A percentile compares a stretch with the other conserved stretches of the same genome.
Evolutionary conservation across 768 basidiomycete genomes (phyloP).

Genomic region (Russula virescens): DNA sequence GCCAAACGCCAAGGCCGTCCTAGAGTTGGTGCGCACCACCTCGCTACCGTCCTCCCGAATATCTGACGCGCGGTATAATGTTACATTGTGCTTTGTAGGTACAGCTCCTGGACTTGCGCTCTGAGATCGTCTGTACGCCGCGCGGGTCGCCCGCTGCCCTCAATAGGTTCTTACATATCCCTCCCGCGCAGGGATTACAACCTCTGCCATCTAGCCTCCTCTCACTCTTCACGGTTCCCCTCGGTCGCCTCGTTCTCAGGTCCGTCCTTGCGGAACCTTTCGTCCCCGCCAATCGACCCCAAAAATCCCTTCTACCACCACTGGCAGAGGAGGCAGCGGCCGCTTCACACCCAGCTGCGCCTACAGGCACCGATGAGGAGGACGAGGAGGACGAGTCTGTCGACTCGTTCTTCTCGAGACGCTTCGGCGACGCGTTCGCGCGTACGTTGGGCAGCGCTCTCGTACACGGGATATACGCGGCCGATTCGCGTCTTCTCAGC

Average conservation of each 20-base stretch:
- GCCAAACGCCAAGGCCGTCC: conserved; percentile 63
- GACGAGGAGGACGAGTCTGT: conserved; percentile 65
- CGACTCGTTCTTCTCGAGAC: conserved; percentile 65
- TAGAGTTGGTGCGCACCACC: conserved; percentile 64
- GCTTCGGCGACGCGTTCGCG: conserved; percentile 71
- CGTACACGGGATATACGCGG: conserved; percentile 90
- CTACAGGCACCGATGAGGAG: neutral
- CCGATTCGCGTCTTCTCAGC: conserved; percentile 71
- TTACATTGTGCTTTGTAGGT: conserved; percentile 43
- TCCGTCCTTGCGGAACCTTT: conserved; percentile 58
- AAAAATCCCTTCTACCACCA: neutral
- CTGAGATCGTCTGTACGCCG: conserved; percentile 60
- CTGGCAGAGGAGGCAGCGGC: no score
- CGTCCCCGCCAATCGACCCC: conserved; percentile 17
- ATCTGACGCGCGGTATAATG: no score
- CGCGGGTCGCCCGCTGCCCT: conserved; percentile 65
- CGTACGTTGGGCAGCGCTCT: conserved; percentile 68
- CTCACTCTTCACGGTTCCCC: conserved; percentile 34
- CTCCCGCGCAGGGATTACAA: conserved; percentile 46
- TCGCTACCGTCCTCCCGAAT: no score
- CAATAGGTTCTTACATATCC: conserved; percentile 67
- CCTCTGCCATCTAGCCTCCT: conserved; percentile 40
- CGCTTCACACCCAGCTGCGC: no score
- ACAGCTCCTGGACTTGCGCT: conserved; percentile 58
- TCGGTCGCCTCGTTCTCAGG: conserved; percentile 44